These are phyloP conservation scores for Fusarium bulbicola DNA, from an alignment of 2,329 filamentous ascomycete genomes.

Conservation along the genomic window DNA sequence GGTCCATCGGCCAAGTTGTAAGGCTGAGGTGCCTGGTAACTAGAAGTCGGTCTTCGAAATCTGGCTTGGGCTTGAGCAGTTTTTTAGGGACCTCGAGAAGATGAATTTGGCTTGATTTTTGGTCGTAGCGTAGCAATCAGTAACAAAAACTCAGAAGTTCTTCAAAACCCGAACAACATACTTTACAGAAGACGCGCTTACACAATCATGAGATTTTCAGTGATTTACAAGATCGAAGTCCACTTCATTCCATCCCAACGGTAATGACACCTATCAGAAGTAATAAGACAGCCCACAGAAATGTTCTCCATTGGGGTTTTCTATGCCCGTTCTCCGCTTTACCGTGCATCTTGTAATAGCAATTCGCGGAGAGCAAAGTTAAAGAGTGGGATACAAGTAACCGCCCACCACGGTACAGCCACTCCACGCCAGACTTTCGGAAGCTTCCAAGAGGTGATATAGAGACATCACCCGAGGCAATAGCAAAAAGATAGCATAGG, in stretches of 20 bases:
- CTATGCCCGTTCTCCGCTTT: no score
- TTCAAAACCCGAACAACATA: not conserved
- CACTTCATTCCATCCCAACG: not conserved
- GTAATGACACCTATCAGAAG: rapidly evolving
- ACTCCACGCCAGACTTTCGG: rapidly evolving
- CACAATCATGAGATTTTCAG: no score
- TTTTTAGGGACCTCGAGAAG: rapidly evolving
- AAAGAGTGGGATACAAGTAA: not conserved
- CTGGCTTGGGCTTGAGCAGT: no score
- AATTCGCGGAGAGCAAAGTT: rapidly evolving
- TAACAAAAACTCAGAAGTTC: not conserved
- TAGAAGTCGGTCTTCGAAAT: no score
- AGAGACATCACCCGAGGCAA: not conserved
- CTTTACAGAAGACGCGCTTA: not conserved
- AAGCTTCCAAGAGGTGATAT: no score
- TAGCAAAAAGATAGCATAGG: not conserved
- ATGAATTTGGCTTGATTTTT: not conserved
- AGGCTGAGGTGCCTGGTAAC: no score
- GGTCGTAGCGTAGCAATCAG: not conserved
- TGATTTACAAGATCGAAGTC: no score
- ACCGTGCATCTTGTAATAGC: no score
- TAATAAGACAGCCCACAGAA: rapidly evolving
- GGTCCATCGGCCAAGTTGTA: not conserved
- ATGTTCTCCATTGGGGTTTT: rapidly evolving
- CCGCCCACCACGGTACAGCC: not conserved